Evolutionary conservation across 202 grass and related monocot genomes (phyloP).

Genomic region (Digitaria exilis): DNA sequence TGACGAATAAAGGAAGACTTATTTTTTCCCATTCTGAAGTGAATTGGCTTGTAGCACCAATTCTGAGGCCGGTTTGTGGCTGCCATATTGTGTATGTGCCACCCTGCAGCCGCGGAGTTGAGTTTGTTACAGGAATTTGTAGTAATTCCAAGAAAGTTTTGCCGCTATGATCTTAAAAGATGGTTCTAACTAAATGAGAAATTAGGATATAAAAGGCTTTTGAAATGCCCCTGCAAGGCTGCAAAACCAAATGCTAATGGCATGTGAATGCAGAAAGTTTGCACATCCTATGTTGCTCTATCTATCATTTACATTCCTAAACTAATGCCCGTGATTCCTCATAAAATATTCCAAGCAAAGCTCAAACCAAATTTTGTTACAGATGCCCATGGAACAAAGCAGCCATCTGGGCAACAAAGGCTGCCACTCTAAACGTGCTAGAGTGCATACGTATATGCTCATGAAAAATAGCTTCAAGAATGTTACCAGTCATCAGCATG

Average conservation of each 20-base stretch:
- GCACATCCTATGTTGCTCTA: not conserved
- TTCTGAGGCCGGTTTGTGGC: not conserved
- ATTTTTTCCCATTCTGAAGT: not conserved
- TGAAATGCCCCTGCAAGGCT: not conserved
- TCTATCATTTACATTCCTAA: not conserved
- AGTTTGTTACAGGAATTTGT: not conserved
- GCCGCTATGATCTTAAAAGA: not conserved
- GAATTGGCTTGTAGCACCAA: not conserved
- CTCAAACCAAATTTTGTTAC: not conserved
- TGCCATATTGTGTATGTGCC: not conserved
- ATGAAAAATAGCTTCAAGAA: not conserved
- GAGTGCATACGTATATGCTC: not conserved
- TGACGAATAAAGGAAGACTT: not conserved
- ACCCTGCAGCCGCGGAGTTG: not conserved
- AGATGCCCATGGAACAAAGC: not conserved
- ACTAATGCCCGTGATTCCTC: not conserved
- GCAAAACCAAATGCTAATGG: not conserved
- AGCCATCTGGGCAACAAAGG: not conserved
- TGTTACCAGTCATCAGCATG: constrained; percentile 70
- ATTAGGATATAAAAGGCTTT: not conserved
- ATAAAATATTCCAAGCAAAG: constrained; percentile 7
- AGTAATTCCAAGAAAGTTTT: not conserved
- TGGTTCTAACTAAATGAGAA: not conserved
- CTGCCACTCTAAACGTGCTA: not conserved
- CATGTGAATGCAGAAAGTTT: not conserved